phyloP scores from a whole-genome alignment of 2,329 filamentous ascomycete species.

The Exserohilum turcica region DNA sequence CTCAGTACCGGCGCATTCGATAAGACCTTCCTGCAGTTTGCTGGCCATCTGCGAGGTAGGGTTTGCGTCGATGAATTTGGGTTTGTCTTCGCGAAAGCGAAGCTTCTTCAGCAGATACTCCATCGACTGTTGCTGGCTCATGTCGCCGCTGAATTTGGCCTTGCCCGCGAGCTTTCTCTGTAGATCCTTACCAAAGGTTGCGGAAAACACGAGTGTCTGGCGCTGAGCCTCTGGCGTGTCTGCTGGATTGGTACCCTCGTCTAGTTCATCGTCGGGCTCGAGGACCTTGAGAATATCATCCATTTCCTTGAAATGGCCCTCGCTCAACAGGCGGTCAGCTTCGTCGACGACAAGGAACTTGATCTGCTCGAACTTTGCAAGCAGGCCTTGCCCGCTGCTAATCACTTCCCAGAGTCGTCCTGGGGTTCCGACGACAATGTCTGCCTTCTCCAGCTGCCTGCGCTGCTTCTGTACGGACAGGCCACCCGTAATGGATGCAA shows the following conservation, averaged over 20 bases:
- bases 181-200: constrained; percentile 88
- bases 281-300: constrained; percentile 84
- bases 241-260: constrained; percentile 45
- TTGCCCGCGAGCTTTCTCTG: constrained; percentile 84
- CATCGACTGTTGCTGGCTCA: constrained; percentile 80
- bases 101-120: constrained; percentile 90
- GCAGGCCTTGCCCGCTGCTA: constrained; percentile 71
- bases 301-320: constrained; percentile 94
- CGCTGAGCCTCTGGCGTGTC: constrained; percentile 53
- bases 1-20: constrained; percentile 91
- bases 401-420: constrained; percentile 95
- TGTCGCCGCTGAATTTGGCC: constrained; percentile 62
- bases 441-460: constrained; percentile 78
- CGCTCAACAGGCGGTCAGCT: constrained; percentile 86
- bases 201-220: constrained; percentile 95
- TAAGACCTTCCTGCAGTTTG: constrained; percentile 81
- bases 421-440: constrained; percentile 92
- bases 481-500: constrained; percentile 91
- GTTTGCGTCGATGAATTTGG: constrained; percentile 91
- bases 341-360: constrained; percentile 90
- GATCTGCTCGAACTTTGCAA: constrained; percentile 72
- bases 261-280: constrained; percentile 65
- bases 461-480: constrained; percentile 95
- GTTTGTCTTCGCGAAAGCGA: constrained; percentile 81
- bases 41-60: constrained; percentile 87